Percentiles rank a stretch among this genome's conserved stretches.
These are phyloP conservation scores for Apiotrichum siamense DNA, from an alignment of 1,284 basidiomycete genomes.

Conservation along the genomic window DNA sequence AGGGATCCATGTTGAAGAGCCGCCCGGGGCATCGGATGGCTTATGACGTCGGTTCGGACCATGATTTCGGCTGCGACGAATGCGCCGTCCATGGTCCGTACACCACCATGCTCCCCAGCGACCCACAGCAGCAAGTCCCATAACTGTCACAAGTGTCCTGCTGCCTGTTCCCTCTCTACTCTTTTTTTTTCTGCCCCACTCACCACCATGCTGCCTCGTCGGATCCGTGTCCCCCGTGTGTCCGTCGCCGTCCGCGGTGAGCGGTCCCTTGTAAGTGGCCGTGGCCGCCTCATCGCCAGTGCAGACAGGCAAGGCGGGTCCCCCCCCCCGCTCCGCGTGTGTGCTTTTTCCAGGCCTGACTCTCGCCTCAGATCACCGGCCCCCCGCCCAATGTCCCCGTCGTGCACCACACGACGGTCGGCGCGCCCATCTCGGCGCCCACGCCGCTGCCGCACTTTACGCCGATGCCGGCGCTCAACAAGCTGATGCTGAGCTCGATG, in stretches of 20 bases:
- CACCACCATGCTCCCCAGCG: background rate
- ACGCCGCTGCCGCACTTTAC: constrained; percentile 31
- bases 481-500: constrained; percentile 17
- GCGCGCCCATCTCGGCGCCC: constrained; percentile 30
- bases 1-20: background rate
- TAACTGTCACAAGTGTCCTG: background rate
- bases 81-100: too few relatives aligned
- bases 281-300: too few relatives aligned
- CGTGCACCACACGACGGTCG: constrained; percentile 23
- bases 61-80: too few relatives aligned
- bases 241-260: constrained; percentile 1
- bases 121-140: background rate
- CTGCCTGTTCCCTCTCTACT: background rate
- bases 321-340: too few relatives aligned
- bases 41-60: constrained; percentile 2
- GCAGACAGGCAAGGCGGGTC: too few relatives aligned
- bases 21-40: background rate
- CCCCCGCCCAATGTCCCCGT: constrained; percentile 34
- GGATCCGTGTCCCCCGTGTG: constrained; percentile 6
- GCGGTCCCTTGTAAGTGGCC: constrained; percentile 8
- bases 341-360: background rate
- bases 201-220: constrained; percentile 9
- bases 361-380: constrained; percentile 41
- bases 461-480: constrained; percentile 21
- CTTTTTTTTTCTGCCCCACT: background rate